These are phyloP conservation scores for Citrullus mucosospermus DNA, from an alignment of 306 rosid species.

Conservation along the genomic window DNA sequence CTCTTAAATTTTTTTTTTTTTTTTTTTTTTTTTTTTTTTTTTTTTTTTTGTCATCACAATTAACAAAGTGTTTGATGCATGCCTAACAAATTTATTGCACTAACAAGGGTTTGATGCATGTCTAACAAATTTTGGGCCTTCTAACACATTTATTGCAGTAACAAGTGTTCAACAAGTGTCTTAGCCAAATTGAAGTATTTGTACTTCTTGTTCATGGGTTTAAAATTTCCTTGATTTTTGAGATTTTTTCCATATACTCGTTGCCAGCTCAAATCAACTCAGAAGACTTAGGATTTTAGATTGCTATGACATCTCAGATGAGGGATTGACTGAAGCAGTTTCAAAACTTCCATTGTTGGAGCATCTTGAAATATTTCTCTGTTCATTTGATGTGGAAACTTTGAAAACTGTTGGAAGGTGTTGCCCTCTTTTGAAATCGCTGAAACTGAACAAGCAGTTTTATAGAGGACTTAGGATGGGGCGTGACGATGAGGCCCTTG, in stretches of 20 bases:
- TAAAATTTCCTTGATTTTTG: not conserved
- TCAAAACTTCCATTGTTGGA: conserved; percentile 43
- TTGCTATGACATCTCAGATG: conserved; percentile 29
- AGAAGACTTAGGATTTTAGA: conserved; percentile 25
- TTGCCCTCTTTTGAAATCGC: conserved; percentile 36
- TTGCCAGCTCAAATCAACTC: conserved; percentile 33
- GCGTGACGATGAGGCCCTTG: conserved; percentile 29
- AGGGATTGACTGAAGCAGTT: conserved; percentile 29
- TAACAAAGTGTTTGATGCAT: too few species aligned
- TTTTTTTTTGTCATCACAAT: too few species aligned
- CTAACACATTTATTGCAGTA: too few species aligned
- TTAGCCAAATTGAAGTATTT: too few species aligned
- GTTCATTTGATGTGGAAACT: not conserved
- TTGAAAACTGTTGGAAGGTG: conserved; percentile 32
- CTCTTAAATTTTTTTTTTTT: too few species aligned
- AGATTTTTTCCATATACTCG: not conserved
- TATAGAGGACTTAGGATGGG: not conserved
- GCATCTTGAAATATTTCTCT: conserved; percentile 23
- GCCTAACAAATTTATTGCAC: too few species aligned
- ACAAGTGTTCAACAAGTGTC: too few species aligned
- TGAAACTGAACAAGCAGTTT: conserved; percentile 25
- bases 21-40: too few species aligned
- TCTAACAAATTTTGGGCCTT: too few species aligned
- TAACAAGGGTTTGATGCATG: too few species aligned
- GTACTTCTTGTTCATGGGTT: too few species aligned